phyloP scores from a whole-genome alignment of 1,284 basidiomycete genomes.

The Cystobasidiaceae sp. region DNA sequence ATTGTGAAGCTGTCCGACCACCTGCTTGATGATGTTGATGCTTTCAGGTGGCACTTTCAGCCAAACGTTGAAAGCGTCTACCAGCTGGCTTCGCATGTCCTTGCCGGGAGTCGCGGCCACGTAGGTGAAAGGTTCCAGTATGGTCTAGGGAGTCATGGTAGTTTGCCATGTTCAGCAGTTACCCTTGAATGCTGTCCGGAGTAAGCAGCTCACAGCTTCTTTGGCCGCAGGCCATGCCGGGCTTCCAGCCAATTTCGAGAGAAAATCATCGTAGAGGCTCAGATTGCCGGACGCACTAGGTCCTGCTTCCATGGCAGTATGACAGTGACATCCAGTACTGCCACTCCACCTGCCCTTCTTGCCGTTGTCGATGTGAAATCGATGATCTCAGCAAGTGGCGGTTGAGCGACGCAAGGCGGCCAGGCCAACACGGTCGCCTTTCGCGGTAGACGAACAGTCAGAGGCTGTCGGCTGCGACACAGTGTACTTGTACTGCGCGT shows the following conservation, averaged over 20 bases:
- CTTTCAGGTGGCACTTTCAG: constrained; percentile 70
- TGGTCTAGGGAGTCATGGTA: no score
- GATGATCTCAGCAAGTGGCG: no score
- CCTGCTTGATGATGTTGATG: constrained; percentile 65
- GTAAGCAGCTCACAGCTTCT: constrained; percentile 44
- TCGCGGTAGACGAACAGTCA: no score
- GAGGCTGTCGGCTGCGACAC: no score
- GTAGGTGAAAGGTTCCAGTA: constrained; percentile 87
- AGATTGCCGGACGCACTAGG: constrained; percentile 11
- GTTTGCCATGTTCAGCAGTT: no score
- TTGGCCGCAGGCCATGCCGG: constrained; percentile 48
- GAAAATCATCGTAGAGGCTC: constrained; percentile 42
- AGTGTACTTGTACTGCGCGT: no score
- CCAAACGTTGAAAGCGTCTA: constrained; percentile 93
- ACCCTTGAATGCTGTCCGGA: no score
- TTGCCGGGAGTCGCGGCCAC: constrained; percentile 83
- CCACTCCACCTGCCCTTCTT: no score
- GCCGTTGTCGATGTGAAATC: no score
- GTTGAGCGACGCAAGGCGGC: no score
- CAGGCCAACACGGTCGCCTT: no score
- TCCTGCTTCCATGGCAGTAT: neutral
- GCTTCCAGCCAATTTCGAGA: constrained; percentile 39
- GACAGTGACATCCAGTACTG: no score
- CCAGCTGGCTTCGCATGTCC: constrained; percentile 81
- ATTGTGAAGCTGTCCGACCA: constrained; percentile 91